Base-by-base conservation (phyloP, 1,284 basidiomycete species). In the Moniliella sp. region DNA sequence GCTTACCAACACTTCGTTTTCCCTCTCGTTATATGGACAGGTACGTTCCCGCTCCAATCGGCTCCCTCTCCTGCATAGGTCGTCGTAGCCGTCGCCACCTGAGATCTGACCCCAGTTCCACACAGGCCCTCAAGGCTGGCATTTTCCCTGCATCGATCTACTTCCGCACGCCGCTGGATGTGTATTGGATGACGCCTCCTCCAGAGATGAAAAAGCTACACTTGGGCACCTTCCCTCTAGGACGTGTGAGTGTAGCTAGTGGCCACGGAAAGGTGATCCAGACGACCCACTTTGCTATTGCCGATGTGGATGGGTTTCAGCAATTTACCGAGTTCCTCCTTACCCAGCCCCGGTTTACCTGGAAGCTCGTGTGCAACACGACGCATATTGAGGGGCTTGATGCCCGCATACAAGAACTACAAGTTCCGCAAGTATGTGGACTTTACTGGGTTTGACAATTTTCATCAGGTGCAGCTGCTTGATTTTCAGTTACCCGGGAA, bases 401-500 rank as follows among this genome's bases (percentile, higher is more conserved):
- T n/a, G n/a, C n/a, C n/a, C n/a, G n/a, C n/a, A n/a, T n/a, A n/a
- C n/a, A n/a, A n/a, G n/a, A n/a, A n/a, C 9, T 68, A 78, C 36
- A 55, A 62, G 4, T 64, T 76, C 5, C 59, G 66, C 13, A 76
- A 76, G 63, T 64, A 59, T n/a, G 70, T 79, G 7, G 69, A 69
- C 8, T 61, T 79, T 25, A 73, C 74, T 42, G 77, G 76, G 23
- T 71, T 79, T 62, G 74, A 79, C 55, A 70, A 71, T 23, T 59
- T 80, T 25, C 66, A 71, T n/a, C n/a, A n/a, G n/a, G n/a, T n/a
- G n/a, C n/a, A n/a, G n/a, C n/a, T n/a, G n/a, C n/a, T n/a, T n/a
- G n/a, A n/a, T n/a, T 80, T 79, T 50, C 74, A 79, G 55, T 58
- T 80, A 27, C 77, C 76, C 1, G 64, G 65, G 14, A 69, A 80